These are phyloP conservation scores for Malassezia sp. DNA, from an alignment of 1,284 basidiomycete species.

Conservation along the genomic window DNA sequence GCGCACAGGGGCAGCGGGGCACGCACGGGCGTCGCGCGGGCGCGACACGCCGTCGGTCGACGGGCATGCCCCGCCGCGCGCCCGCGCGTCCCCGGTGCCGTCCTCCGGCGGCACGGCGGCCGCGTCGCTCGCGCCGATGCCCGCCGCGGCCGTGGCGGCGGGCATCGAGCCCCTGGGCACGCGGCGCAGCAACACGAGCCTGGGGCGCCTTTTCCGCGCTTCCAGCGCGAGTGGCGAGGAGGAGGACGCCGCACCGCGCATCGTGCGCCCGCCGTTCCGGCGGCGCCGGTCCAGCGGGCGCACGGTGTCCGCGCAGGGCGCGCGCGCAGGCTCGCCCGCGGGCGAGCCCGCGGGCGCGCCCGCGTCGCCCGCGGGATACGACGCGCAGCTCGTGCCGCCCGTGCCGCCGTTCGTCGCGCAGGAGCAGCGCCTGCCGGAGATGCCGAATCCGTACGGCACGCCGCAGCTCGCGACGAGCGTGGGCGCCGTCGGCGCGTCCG, in stretches of 20 bases:
- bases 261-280: background rate
- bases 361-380: too few relatives aligned
- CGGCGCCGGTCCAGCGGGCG: background rate
- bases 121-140: background rate
- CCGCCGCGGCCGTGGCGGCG: background rate
- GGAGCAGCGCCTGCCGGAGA: constrained; percentile 2
- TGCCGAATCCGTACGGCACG: constrained; percentile 7
- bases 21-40: too few relatives aligned
- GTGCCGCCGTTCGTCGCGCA: too few relatives aligned
- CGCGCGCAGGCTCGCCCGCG: too few relatives aligned
- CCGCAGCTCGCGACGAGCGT: too few relatives aligned
- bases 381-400: too few relatives aligned
- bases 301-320: background rate
- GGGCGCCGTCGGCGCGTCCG: too few relatives aligned
- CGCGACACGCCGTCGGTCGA: background rate
- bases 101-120: too few relatives aligned
- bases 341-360: too few relatives aligned
- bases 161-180: background rate
- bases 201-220: constrained; percentile 10
- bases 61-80: background rate
- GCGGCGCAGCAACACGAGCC: constrained; percentile 1
- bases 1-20: too few relatives aligned
- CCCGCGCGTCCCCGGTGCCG: constrained; percentile 4
- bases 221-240: background rate
- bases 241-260: background rate